Conservation (phyloP, 2,329 filamentous ascomycete genomes). For the Lomentospora prolificans region DNA sequence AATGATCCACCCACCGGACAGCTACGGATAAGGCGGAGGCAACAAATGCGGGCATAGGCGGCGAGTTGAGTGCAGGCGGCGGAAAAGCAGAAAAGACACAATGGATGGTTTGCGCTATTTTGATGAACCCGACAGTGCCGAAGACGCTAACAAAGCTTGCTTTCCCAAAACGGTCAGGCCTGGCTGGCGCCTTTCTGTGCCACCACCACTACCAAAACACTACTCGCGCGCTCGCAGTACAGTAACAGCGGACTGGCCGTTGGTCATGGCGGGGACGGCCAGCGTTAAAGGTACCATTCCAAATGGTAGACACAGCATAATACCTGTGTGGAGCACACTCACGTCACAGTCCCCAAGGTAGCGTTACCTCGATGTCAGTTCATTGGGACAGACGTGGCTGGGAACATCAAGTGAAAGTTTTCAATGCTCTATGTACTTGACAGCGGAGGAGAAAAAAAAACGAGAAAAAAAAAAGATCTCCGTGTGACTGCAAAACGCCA, state of each 20-base stretch:
- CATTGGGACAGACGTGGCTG: not conserved
- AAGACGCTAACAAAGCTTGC: slow-evolving; percentile 7
- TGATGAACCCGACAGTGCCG: slow-evolving; percentile 3
- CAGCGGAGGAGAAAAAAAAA: not conserved
- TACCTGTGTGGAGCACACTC: not conserved
- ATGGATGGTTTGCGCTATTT: slow-evolving; percentile 5
- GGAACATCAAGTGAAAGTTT: not conserved
- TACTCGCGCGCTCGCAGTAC: no score
- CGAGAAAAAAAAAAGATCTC: not conserved
- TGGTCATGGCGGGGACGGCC: no score
- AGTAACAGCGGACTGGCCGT: no score
- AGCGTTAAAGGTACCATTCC: not conserved
- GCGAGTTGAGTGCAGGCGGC: not conserved
- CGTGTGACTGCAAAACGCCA: no score
- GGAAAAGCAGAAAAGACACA: not conserved
- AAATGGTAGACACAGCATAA: not conserved
- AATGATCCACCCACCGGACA: no score
- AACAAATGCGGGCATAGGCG: not conserved
- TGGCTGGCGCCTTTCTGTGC: not conserved
- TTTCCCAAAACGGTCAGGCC: not conserved
- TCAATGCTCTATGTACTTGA: not conserved
- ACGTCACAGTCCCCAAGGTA: not conserved
- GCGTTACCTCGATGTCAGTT: not conserved
- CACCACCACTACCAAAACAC: not conserved
- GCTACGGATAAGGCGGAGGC: not conserved